Percentiles rank a stretch among this genome's conserved stretches.
Conservation (phyloP, 164 flowering plant species). For the Vitis amurensis region DNA sequence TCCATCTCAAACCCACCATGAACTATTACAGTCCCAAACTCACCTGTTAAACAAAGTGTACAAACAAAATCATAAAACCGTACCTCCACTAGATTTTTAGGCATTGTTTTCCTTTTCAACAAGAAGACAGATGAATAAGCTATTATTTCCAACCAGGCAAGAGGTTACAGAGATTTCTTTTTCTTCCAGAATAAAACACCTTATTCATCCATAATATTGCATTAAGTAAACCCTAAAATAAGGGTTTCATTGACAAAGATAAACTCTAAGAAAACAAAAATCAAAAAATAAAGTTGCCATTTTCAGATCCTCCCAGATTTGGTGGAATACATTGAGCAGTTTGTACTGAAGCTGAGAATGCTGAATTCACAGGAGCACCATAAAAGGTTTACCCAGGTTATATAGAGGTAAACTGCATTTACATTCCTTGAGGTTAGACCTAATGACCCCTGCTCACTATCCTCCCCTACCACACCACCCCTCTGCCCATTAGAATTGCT, state of each 20-base stretch:
- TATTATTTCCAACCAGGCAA: background rate
- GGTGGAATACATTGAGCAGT: background rate
- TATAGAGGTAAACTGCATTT: background rate
- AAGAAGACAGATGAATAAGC: background rate
- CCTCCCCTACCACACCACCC: too few relatives aligned
- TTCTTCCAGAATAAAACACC: background rate
- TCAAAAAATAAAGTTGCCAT: background rate
- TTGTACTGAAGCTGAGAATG: background rate
- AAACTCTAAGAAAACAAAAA: background rate
- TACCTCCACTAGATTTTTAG: background rate
- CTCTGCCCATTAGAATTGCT: too few relatives aligned
- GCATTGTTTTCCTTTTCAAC: background rate
- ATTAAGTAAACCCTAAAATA: too few relatives aligned
- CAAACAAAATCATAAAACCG: background rate
- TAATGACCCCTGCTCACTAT: too few relatives aligned
- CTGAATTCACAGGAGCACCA: background rate
- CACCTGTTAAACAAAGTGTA: slow-evolving; percentile 48
- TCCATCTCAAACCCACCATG: slow-evolving; percentile 49
- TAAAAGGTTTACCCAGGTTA: background rate
- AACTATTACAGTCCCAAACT: slow-evolving; percentile 80
- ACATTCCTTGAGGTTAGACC: too few relatives aligned
- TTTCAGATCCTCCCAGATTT: background rate
- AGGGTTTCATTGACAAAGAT: too few relatives aligned
- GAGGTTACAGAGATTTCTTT: background rate
- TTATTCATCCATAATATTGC: background rate